Base-by-base conservation (phyloP, 345 rosid genomes). In the Boechera retrofracta region DNA sequence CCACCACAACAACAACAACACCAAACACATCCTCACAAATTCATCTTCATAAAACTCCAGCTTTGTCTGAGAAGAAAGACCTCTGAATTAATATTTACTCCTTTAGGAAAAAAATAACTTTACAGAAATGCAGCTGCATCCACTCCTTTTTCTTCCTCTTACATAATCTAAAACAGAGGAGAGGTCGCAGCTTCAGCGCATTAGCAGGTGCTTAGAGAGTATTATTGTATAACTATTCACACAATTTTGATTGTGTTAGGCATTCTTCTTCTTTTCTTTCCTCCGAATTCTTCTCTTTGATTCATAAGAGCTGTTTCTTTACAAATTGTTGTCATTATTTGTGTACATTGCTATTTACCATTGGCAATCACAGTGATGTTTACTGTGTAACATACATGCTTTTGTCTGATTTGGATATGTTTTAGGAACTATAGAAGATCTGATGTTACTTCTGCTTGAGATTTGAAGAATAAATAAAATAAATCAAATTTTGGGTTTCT, bases 61-160 rank as follows among this genome's bases (percentile, higher is more conserved):
- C 77, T 49, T 26, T 67, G 56, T 15, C 63, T 39, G 81, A 78
- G 77, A 72, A 66, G 81, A 65, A 78, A 78, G 77, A 72, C 41
- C 39, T 31, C 58, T 77, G 45, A 65, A 57, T 38, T 57, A 35
- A 53, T 31, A 71, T 71, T 33, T 63, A 47, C 79, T 49, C 47
- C 24, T 69, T 45, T 71, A 59, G 55, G 36, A 71, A 13, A 56
- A 21, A 26, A 71, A 71, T 78, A 72, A 72, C 77, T 58, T 64
- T 64, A 77, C 72, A 31, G 67, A 71, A 71, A 48, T 29, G 45
- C 66, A 63, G 67, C 38, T 71, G 54, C 48, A 47, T 35, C 16
- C 36, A 58, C 47, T 69, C 26, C 52, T 28, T 41, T 21, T 28
- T 55, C 29, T 41, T 44, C 73, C 73, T 56, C 54, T 69, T 69